These are phyloP conservation scores for Salix dunnii DNA, from an alignment of 345 rosid species.

Conservation along the genomic window DNA sequence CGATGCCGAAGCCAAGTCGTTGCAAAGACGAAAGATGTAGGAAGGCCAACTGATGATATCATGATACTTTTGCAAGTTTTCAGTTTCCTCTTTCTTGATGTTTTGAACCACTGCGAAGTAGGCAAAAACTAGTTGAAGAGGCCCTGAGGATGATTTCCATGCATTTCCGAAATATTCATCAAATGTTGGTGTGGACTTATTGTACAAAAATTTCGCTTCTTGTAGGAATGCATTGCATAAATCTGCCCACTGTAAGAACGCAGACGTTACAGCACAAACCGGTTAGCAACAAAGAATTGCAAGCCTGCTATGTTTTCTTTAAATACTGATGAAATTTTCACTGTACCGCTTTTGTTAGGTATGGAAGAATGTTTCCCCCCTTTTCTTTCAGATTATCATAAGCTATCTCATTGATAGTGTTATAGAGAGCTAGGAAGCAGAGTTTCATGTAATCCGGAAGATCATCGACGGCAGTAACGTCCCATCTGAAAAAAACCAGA, in stretches of 20 bases:
- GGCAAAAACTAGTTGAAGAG: conserved; percentile 21
- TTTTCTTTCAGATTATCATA: conserved; percentile 14
- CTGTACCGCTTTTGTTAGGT: conserved; percentile 32
- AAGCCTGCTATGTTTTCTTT: not conserved
- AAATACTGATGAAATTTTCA: no score
- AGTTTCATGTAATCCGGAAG: conserved; percentile 36
- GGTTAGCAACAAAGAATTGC: not conserved
- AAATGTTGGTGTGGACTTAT: conserved; percentile 22
- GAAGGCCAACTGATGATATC: conserved; percentile 36
- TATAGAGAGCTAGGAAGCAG: conserved; percentile 27
- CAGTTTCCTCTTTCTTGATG: conserved; percentile 18
- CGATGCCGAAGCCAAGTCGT: conserved; percentile 39
- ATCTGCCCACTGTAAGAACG: conserved; percentile 39
- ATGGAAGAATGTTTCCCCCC: conserved; percentile 20
- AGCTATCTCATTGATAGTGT: conserved; percentile 28
- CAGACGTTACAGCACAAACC: not conserved
- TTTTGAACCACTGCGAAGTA: conserved; percentile 7
- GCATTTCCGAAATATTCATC: conserved; percentile 40
- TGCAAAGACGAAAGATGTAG: conserved; percentile 35
- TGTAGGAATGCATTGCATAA: conserved; percentile 33
- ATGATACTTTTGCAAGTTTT: conserved; percentile 20
- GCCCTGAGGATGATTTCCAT: conserved; percentile 31
- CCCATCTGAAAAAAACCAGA: conserved; percentile 26
- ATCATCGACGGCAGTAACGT: conserved; percentile 10
- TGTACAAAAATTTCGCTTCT: conserved; percentile 40